Evolutionary conservation across 805 yeast genomes (phyloP), one percentile per base, ranked within the genome.

Genomic region (Torulaspora maleeae): DNA sequence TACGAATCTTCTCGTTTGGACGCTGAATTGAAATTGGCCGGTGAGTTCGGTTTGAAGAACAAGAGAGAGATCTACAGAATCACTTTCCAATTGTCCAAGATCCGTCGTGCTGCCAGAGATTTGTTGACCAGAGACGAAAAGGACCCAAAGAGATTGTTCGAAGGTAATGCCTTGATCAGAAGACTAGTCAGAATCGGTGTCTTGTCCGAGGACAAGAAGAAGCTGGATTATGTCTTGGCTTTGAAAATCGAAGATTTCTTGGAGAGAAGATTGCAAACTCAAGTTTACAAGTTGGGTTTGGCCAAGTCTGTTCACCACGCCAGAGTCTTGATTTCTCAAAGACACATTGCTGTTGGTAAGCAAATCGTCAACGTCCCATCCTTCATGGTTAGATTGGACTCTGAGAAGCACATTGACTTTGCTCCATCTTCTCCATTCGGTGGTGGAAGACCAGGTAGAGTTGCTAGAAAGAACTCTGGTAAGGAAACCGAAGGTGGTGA

Each of bases 361-460:
- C 99, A 93, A 80, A 82, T 89, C 66, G 99, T 93, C 76, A 86
- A 82, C 80, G 86, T 93, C 64, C 98, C 99, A 76, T 91, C 98
- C 61, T 93, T 93, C 91, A 86, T 90, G 84, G 99, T 93, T 60
- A 95, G 99, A 82, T 86, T 93, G 73, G 99, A 93, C 80, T 90
- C 99, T 63, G 99, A 93, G 80, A 93, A 93, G 86, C 98, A 93
- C 89, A 88, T 93, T 78, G 98, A 93, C 83, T 93, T 91, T 69
- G 95, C 99, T 68, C 85, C 93, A 73, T 88, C 87, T 75, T 93
- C 99, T 63, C 99, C 99, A 76, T 91, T 87, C 90, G 99, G 99
- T 76, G 99, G 99, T 79, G 99, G 96, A 67, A 91, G 99, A 82
- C 95, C 99, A 66, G 99, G 99, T 75, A 93, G 99, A 83, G 95